Evolutionary conservation across 1,284 basidiomycete species (phyloP).

Genomic region (Malassezia arunalokei): DNA sequence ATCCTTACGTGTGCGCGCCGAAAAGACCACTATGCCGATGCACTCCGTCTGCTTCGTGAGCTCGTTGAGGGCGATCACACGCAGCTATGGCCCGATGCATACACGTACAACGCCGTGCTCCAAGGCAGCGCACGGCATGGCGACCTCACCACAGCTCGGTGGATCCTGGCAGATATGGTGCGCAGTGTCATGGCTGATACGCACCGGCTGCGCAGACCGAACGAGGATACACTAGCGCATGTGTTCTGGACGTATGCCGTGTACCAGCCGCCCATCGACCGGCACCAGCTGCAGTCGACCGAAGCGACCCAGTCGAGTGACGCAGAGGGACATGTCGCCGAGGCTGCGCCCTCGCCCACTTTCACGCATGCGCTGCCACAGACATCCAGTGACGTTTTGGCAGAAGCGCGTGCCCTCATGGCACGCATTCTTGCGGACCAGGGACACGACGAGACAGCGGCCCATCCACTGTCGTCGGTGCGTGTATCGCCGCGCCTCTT

Average conservation of each 20-base stretch:
- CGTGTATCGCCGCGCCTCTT: slow-evolving; percentile 56
- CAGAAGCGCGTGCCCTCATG: slow-evolving; percentile 62
- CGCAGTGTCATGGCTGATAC: slow-evolving; percentile 27
- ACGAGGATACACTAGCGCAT: slow-evolving; percentile 65
- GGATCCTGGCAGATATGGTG: slow-evolving; percentile 82
- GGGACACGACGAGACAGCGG: background rate
- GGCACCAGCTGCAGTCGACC: background rate
- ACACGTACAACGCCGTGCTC: slow-evolving; percentile 69
- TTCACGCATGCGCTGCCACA: slow-evolving; percentile 54
- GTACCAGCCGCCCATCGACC: slow-evolving; percentile 53
- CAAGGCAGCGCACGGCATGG: slow-evolving; percentile 77
- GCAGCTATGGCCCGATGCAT: slow-evolving; percentile 49
- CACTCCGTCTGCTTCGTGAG: slow-evolving; percentile 51
- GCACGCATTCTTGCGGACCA: slow-evolving; percentile 56
- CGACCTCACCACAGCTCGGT: slow-evolving; percentile 68
- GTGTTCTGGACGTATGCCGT: slow-evolving; percentile 78
- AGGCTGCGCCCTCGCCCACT: slow-evolving; percentile 46
- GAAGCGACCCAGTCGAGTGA: background rate
- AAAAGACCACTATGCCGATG: slow-evolving; percentile 33
- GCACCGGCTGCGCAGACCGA: slow-evolving; percentile 47
- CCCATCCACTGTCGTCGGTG: slow-evolving; percentile 55
- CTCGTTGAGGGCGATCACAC: slow-evolving; percentile 60
- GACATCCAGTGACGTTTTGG: slow-evolving; percentile 60
- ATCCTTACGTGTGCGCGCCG: slow-evolving; percentile 59
- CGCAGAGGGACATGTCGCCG: background rate